Evolutionary conservation across 2,329 filamentous ascomycete species (phyloP).

Genomic region (Phyllosticta citribraziliensis): DNA sequence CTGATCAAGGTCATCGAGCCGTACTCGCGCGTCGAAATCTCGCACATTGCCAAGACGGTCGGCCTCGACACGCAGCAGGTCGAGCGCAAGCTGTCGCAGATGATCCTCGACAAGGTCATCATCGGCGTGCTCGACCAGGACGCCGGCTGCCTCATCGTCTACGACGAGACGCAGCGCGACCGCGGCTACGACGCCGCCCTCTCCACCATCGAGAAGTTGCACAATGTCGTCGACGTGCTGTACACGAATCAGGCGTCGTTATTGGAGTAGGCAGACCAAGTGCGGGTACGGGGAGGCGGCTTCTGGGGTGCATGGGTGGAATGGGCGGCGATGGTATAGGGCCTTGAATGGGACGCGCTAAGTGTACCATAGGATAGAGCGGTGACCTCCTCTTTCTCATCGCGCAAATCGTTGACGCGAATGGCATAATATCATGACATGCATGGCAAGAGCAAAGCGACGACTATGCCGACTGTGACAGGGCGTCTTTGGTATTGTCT

Average conservation of each 20-base stretch:
- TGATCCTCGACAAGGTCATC: slow-evolving; percentile 99
- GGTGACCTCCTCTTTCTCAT: background rate
- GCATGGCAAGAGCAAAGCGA: background rate
- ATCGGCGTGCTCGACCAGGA: slow-evolving; percentile 95
- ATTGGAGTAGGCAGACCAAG: slow-evolving; percentile 58
- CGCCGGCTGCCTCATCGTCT: slow-evolving; percentile 94
- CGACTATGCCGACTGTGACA: too few species aligned
- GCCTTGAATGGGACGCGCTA: background rate
- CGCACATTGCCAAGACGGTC: slow-evolving; percentile 95
- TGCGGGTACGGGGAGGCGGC: background rate
- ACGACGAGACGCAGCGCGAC: slow-evolving; percentile 87
- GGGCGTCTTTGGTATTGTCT: too few species aligned
- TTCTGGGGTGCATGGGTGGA: background rate
- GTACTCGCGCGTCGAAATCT: slow-evolving; percentile 93
- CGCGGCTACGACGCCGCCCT: slow-evolving; percentile 90
- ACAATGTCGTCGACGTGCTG: slow-evolving; percentile 91
- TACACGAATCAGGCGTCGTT: slow-evolving; percentile 96
- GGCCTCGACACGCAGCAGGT: slow-evolving; percentile 93
- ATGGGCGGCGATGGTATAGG: background rate
- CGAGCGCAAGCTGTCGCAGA: slow-evolving; percentile 95
- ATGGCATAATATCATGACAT: background rate
- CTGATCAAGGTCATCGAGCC: slow-evolving; percentile 99
- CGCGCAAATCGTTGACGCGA: background rate
- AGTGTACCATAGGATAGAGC: background rate
- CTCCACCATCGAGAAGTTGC: slow-evolving; percentile 91